phyloP scores from a whole-genome alignment of 352 stramenopile genomes.

The Pythium dissimile region DNA sequence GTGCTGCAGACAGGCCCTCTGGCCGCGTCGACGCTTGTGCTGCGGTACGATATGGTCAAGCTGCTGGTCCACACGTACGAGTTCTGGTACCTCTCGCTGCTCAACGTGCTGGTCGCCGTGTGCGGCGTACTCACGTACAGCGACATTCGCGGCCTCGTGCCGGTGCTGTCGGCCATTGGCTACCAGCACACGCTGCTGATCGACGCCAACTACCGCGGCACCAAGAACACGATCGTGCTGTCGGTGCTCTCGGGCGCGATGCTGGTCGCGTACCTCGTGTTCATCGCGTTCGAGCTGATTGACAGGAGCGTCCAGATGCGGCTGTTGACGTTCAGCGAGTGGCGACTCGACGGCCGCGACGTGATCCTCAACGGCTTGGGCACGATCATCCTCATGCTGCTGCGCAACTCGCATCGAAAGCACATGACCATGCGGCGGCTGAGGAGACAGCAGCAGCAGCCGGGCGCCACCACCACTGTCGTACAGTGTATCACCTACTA shows the following conservation, averaged over 20 bases:
- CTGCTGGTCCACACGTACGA: slow-evolving; percentile 30
- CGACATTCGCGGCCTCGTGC: slow-evolving; percentile 20
- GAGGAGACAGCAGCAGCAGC: no score
- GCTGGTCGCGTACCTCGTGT: slow-evolving; percentile 14
- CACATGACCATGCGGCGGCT: no score
- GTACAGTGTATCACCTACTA: no score
- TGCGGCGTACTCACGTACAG: no score
- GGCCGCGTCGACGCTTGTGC: no score
- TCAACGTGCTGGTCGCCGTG: slow-evolving; percentile 14
- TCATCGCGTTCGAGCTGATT: slow-evolving; percentile 19
- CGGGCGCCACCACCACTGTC: no score
- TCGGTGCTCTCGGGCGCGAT: slow-evolving; percentile 2
- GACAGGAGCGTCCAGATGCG: not conserved
- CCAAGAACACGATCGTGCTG: not conserved
- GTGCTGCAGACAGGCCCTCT: no score
- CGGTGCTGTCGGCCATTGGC: slow-evolving; percentile 12
- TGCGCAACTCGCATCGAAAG: slow-evolving; percentile 8
- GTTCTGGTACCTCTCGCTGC: slow-evolving; percentile 35
- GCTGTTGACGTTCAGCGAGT: not conserved
- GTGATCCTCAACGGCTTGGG: slow-evolving; percentile 15
- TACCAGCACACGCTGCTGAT: slow-evolving; percentile 17
- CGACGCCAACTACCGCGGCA: slow-evolving; percentile 21
- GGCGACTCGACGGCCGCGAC: not conserved
- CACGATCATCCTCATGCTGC: slow-evolving; percentile 12
- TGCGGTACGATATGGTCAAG: slow-evolving; percentile 23